Evolutionary conservation across 2,329 filamentous ascomycete species (phyloP).

Genomic region (Teratosphaeriaceae sp.): DNA sequence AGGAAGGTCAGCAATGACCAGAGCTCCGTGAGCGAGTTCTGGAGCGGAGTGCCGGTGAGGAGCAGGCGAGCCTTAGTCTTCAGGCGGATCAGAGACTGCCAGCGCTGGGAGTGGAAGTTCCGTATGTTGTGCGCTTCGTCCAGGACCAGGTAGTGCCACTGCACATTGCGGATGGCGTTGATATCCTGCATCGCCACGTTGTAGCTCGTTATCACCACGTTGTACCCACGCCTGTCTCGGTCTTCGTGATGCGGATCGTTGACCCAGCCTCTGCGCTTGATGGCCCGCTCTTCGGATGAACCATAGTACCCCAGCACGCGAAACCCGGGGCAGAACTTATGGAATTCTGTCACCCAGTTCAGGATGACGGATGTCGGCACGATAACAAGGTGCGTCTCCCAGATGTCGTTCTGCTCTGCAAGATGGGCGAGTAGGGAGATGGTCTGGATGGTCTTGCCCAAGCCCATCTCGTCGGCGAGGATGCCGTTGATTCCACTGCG

Average conservation of each 20-base stretch:
- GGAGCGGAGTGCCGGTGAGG: conserved; percentile 82
- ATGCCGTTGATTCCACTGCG: conserved; percentile 77
- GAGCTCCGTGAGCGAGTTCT: conserved; percentile 91
- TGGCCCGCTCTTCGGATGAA: conserved; percentile 57
- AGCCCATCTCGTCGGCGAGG: conserved; percentile 92
- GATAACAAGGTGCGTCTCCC: conserved; percentile 74
- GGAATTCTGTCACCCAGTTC: conserved; percentile 91
- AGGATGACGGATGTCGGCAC: conserved; percentile 91
- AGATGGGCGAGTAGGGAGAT: conserved; percentile 86
- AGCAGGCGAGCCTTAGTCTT: conserved; percentile 77
- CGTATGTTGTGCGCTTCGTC: conserved; percentile 94
- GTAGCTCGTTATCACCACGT: conserved; percentile 67
- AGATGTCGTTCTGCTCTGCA: conserved; percentile 58
- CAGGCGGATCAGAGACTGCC: conserved; percentile 71
- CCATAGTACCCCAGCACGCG: conserved; percentile 69
- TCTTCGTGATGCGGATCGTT: conserved; percentile 58
- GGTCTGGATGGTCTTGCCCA: conserved; percentile 93
- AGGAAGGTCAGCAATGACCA: conserved; percentile 97
- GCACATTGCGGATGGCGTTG: conserved; percentile 50
- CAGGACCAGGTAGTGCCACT: too few species aligned
- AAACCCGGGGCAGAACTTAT: conserved; percentile 73
- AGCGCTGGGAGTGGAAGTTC: conserved; percentile 76
- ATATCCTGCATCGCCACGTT: conserved; percentile 53
- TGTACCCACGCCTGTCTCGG: conserved; percentile 88
- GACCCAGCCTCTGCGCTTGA: conserved; percentile 89